These are phyloP conservation scores for Trichoderma polysporum DNA, from an alignment of 2,329 filamentous ascomycete species.

Conservation along the genomic window DNA sequence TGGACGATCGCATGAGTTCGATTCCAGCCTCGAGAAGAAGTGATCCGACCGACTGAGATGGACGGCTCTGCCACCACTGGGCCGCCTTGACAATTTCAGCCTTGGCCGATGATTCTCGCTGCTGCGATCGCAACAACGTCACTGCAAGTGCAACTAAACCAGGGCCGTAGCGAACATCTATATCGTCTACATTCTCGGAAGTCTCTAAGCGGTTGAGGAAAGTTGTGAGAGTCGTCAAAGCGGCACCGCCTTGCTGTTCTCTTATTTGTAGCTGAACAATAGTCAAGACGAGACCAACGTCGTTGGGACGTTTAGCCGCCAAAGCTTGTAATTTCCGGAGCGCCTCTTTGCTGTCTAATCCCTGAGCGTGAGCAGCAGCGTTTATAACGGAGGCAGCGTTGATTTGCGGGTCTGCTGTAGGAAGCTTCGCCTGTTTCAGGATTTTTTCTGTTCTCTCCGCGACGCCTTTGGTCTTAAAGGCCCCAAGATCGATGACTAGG, in stretches of 20 bases:
- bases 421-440: slow-evolving; percentile 33
- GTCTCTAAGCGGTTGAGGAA: slow-evolving; percentile 73
- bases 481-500: slow-evolving; percentile 63
- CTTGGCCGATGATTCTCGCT: slow-evolving; percentile 70
- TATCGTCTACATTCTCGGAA: slow-evolving; percentile 53
- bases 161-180: slow-evolving; percentile 76
- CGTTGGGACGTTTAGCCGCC: slow-evolving; percentile 71
- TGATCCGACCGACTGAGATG: slow-evolving; percentile 47
- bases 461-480: slow-evolving; percentile 66
- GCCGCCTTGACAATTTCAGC: slow-evolving; percentile 76
- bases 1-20: slow-evolving; percentile 74
- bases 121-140: slow-evolving; percentile 73
- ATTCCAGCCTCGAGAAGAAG: slow-evolving; percentile 81
- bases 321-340: slow-evolving; percentile 68
- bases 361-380: slow-evolving; percentile 71
- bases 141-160: slow-evolving; percentile 80
- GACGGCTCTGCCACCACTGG: slow-evolving; percentile 71
- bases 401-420: slow-evolving; percentile 34
- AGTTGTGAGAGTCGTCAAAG: slow-evolving; percentile 70
- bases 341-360: slow-evolving; percentile 62
- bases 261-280: slow-evolving; percentile 78
- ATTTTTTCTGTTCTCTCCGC: slow-evolving; percentile 47
- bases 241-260: slow-evolving; percentile 68
- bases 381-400: slow-evolving; percentile 52
- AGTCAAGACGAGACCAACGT: slow-evolving; percentile 77